Evolutionary conservation across 768 basidiomycete species (phyloP), one percentile per base, ranked within the genome.

Genomic region (Cubamyces sp.): DNA sequence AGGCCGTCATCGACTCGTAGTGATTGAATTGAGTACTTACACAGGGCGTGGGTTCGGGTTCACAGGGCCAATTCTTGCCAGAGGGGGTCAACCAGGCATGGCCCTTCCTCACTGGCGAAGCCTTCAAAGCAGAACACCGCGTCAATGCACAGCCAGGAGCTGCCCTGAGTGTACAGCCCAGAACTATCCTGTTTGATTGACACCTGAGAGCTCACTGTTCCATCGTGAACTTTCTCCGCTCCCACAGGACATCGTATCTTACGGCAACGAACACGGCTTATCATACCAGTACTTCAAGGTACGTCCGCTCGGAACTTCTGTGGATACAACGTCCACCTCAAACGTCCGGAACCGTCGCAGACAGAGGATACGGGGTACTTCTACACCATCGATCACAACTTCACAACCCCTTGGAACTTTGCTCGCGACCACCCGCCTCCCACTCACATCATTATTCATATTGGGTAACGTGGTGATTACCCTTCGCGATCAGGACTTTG

Each of bases 331-430:
- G 34, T 41, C 37, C n/a, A 39, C 19, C 8, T 37, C 3, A 19
- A 5, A 28, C 3, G 21, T 26, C 12, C 18, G 45, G 30, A 23
- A 15, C 37, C 28, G 25, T 52, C 16, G 16, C 53, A 84, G 82
- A 85, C 83, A 1, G 84, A 86, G 69, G 83, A 86, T 64, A 83
- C 80, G 2, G 82, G 83, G 0, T 86, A 76, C 64, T 82, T 76
- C 66, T 81, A 81, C 67, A 82, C 79, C 0, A 73, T 75, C 16
- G 81, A 84, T 66, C 84, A 86, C 72, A 85, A 86, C 69, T 85
- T 75, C 71, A 86, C 83, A 3, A 86, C 84, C 1, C 79, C 82
- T 3, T 86, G 84, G 84, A 67, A 85, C 64, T 85, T 87, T 66
- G 61, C 69, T 3, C 73, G 76, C 3, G 84, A 87, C 62, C 65